These are phyloP conservation scores for Leishmania guyanensis DNA, from an alignment of 208 protist genomes.

Conservation along the genomic window DNA sequence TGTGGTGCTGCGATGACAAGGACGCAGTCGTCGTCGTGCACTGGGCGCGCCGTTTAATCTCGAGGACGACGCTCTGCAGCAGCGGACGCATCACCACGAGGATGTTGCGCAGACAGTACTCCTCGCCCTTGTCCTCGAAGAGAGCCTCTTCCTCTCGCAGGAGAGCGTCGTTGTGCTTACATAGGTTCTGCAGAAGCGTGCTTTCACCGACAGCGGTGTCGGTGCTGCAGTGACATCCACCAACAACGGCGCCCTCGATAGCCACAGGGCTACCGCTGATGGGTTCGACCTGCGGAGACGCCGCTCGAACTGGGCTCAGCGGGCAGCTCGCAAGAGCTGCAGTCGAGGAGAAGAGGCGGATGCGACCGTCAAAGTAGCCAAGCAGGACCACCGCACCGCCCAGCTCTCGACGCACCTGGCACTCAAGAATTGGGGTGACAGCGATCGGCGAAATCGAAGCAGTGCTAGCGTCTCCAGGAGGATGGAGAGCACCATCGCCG, in stretches of 20 bases:
- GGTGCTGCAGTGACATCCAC: background rate
- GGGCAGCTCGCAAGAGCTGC: constrained; percentile 15
- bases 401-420: constrained; percentile 51
- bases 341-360: constrained; percentile 13
- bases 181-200: constrained; percentile 13
- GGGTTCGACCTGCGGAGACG: background rate
- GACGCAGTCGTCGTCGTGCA: background rate
- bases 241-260: background rate
- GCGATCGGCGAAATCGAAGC: background rate
- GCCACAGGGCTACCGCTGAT: background rate
- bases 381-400: constrained; percentile 56
- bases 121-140: constrained; percentile 32
- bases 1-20: background rate
- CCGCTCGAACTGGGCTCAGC: constrained; percentile 9
- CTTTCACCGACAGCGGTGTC: constrained; percentile 11
- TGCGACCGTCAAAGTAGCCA: constrained; percentile 36
- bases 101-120: constrained; percentile 39
- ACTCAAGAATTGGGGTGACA: constrained; percentile 26
- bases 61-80: constrained; percentile 34
- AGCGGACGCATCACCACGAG: constrained; percentile 26
- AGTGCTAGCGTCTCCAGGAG: background rate
- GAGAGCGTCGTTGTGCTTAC: constrained; percentile 22
- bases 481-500: background rate
- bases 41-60: constrained; percentile 24
- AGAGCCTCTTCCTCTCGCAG: constrained; percentile 25